Base-by-base conservation (phyloP, 495 filamentous ascomycete genomes). In the Aspergillus panamensis region DNA sequence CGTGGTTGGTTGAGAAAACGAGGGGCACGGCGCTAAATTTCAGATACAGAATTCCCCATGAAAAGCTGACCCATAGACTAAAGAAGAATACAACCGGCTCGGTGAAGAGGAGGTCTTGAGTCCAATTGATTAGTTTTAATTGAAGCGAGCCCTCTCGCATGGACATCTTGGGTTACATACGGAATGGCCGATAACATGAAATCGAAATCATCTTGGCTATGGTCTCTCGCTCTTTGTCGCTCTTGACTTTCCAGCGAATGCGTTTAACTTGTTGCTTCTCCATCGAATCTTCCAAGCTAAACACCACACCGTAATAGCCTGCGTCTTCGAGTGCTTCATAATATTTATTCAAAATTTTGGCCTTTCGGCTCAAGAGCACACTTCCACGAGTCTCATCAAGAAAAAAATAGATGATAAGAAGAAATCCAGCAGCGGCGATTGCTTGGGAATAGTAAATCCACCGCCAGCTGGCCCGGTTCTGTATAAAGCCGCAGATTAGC, bases 71-170 rank as follows among this genome's bases (percentile, higher is more conserved):
- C 93, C 93, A 97, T 9, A 95, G 75, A 19, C 88, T 92, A 71
- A 96, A 97, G 76, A 88, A 96, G 74, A 96, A 96, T 16, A 97
- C 91, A 13, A 96, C 90, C 0, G 92, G 90, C 64, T 97, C 93
- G 5, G 91, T 96, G 63, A 90, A 74, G 19, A 97, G 86, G 20
- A 97, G 78, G 58, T 90, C 76, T 80, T 45, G 8, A 35, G 25
- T 35, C 45, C 50, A 61, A 60, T 50, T 43, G 49, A n/a, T 55
- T n/a, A 54, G 35, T 21, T 29, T 21, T 42, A 25, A 25, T 25
- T 25, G 25, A 25, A 2, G 25, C 25, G 5, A 25, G 2, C 2
- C 25, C 25, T 25, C 25, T 25, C 5, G 25, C 25, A 5, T 25
- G 5, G 25, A 25, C 5, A 25, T 5, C 5, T 5, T 5, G 25